Conservation (phyloP, 2,329 filamentous ascomycete genomes). For the Clonostachys chloroleuca region DNA sequence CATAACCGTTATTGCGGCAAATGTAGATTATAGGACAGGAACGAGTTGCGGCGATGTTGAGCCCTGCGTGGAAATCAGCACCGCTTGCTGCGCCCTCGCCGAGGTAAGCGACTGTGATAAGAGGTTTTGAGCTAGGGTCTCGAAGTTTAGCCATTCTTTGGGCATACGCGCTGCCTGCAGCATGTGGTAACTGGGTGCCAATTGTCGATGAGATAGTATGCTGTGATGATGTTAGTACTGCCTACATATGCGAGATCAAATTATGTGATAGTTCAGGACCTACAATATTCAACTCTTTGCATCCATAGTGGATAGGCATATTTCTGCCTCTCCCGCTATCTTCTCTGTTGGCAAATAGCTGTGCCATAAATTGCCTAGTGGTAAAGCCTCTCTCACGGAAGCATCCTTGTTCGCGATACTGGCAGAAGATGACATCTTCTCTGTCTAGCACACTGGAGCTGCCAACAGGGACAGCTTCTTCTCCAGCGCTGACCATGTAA, state of each 20-base stretch:
- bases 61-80: slow-evolving; percentile 85
- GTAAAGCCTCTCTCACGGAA: slow-evolving; percentile 87
- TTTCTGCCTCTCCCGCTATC: slow-evolving; percentile 82
- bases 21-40: slow-evolving; percentile 87
- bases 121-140: slow-evolving; percentile 61
- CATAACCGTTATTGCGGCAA: slow-evolving; percentile 90
- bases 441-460: slow-evolving; percentile 78
- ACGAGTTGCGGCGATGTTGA: slow-evolving; percentile 87
- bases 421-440: slow-evolving; percentile 88
- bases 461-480: slow-evolving; percentile 91
- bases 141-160: slow-evolving; percentile 75
- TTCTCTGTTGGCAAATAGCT: slow-evolving; percentile 82
- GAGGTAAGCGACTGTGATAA: slow-evolving; percentile 80
- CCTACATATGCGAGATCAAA: not conserved
- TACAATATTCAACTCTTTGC: slow-evolving; percentile 77
- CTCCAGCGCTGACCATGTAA: slow-evolving; percentile 94
- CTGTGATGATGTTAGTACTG: slow-evolving; percentile 25
- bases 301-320: slow-evolving; percentile 97
- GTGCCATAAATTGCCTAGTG: slow-evolving; percentile 87
- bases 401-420: slow-evolving; percentile 91
- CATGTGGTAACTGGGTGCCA: slow-evolving; percentile 86
- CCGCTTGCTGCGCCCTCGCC: slow-evolving; percentile 88
- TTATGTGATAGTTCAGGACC: slow-evolving; percentile 19
- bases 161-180: slow-evolving; percentile 81
- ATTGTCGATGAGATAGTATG: slow-evolving; percentile 81